phyloP scores from a whole-genome alignment of 805 yeast species.

The Myxozyma melibiosi region DNA sequence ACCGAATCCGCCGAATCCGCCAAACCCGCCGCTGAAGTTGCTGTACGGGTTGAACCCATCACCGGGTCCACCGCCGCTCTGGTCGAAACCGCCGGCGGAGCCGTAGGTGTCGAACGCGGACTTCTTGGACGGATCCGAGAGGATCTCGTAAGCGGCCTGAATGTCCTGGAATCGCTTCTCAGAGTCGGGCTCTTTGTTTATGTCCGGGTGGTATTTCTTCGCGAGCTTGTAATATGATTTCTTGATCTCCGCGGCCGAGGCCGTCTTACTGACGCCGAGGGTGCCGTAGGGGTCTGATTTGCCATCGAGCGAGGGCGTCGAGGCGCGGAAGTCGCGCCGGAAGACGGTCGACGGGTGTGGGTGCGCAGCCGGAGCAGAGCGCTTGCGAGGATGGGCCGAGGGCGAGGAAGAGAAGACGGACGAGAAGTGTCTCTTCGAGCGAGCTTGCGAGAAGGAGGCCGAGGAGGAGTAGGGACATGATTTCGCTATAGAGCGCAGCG shows the following conservation, averaged over 20 bases:
- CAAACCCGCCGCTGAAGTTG: constrained; percentile 50
- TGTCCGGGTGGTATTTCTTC: constrained; percentile 94
- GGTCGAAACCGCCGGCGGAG: constrained; percentile 72
- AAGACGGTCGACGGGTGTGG: too few relatives aligned
- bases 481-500: constrained; percentile 8
- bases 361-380: not conserved
- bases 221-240: constrained; percentile 93
- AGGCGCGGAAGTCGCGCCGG: constrained; percentile 49
- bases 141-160: constrained; percentile 91
- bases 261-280: constrained; percentile 72
- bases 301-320: constrained; percentile 40
- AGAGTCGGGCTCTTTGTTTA: constrained; percentile 86
- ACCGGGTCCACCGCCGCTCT: constrained; percentile 52
- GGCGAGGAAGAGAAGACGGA: not conserved
- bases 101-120: constrained; percentile 93
- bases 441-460: constrained; percentile 1
- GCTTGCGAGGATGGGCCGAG: not conserved
- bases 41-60: constrained; percentile 56
- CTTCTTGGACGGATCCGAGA: constrained; percentile 56
- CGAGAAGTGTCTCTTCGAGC: not conserved
- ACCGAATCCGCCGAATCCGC: constrained; percentile 49
- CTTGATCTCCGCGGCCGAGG: constrained; percentile 83
- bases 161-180: constrained; percentile 88
- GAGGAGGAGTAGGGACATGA: constrained; percentile 4
- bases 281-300: constrained; percentile 78